These are phyloP conservation scores for Auxenochlorella protothecoides DNA, from an alignment of 139 green algal genomes.

Conservation along the genomic window DNA sequence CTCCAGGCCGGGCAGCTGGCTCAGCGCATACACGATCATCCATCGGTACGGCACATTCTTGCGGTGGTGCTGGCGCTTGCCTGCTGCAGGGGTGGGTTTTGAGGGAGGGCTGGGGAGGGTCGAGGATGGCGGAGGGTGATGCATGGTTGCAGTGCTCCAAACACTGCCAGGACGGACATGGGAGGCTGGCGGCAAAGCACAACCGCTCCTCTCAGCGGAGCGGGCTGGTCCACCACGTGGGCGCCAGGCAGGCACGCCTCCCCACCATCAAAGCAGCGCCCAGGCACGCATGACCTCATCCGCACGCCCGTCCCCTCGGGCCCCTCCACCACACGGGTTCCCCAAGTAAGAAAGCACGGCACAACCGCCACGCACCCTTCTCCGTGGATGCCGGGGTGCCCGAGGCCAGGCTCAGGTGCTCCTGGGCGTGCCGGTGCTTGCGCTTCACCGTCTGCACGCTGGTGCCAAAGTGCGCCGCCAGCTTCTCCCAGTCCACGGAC, in stretches of 20 bases:
- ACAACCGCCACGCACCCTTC: not conserved
- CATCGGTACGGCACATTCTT: constrained; percentile 26
- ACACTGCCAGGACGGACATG: too few species aligned
- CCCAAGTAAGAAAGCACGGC: not conserved
- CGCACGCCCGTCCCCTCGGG: too few species aligned
- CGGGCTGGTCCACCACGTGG: too few species aligned
- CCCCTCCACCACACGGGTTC: too few species aligned
- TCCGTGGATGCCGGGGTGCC: not conserved
- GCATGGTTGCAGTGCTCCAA: too few species aligned
- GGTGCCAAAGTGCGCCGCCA: constrained; percentile 11
- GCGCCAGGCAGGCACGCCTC: too few species aligned
- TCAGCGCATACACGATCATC: constrained; percentile 26
- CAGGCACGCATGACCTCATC: too few species aligned
- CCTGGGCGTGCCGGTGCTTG: constrained; percentile 16
- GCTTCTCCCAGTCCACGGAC: constrained; percentile 2
- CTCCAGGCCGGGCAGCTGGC: constrained; percentile 6
- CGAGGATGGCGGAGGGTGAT: too few species aligned
- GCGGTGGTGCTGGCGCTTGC: constrained; percentile 22
- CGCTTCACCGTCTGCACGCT: constrained; percentile 14
- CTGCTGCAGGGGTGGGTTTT: not conserved
- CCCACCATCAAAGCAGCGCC: too few species aligned
- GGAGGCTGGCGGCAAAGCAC: too few species aligned
- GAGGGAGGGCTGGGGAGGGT: too few species aligned
- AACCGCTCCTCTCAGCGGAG: too few species aligned
- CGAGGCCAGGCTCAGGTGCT: not conserved